These are phyloP conservation scores for Colletotrichum navitas DNA, from an alignment of 2,329 filamentous ascomycete species.

Conservation along the genomic window DNA sequence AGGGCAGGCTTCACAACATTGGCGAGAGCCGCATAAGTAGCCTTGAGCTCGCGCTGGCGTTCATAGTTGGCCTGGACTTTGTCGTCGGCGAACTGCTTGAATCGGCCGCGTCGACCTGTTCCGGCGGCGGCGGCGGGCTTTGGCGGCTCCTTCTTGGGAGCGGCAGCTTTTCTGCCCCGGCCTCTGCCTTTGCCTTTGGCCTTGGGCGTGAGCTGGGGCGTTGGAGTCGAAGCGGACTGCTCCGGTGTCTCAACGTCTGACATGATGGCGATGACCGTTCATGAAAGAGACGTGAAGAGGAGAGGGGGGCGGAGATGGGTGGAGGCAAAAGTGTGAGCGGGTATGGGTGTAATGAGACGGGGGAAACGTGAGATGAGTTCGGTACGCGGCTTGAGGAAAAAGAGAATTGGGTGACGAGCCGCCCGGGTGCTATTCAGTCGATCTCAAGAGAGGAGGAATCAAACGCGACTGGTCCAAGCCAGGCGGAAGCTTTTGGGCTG, in stretches of 20 bases:
- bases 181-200: conserved; percentile 44
- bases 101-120: conserved; percentile 60
- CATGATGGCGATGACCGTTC: conserved; percentile 49
- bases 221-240: conserved; percentile 41
- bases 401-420: conserved; percentile 24
- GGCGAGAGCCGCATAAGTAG: conserved; percentile 72
- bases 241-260: conserved; percentile 43
- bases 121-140: conserved; percentile 55
- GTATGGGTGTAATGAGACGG: conserved; percentile 41
- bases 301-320: conserved; percentile 33
- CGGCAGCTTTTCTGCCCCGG: conserved; percentile 41
- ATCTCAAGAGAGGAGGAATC: conserved; percentile 1
- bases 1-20: conserved; percentile 73
- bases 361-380: conserved; percentile 31
- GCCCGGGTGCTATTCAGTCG: conserved; percentile 10
- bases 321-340: conserved; percentile 41
- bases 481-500: conserved; percentile 32
- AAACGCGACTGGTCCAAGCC: conserved; percentile 25
- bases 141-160: conserved; percentile 44
- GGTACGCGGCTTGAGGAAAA: conserved; percentile 14
- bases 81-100: conserved; percentile 68
- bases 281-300: conserved; percentile 41
- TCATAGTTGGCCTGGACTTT: conserved; percentile 70
- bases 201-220: conserved; percentile 43
- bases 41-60: conserved; percentile 76